A percentile compares a stretch with the other conserved stretches of the same genome.
Conservation (phyloP, 352 stramenopile genomes). For the Thraustotheca clavata region DNA sequence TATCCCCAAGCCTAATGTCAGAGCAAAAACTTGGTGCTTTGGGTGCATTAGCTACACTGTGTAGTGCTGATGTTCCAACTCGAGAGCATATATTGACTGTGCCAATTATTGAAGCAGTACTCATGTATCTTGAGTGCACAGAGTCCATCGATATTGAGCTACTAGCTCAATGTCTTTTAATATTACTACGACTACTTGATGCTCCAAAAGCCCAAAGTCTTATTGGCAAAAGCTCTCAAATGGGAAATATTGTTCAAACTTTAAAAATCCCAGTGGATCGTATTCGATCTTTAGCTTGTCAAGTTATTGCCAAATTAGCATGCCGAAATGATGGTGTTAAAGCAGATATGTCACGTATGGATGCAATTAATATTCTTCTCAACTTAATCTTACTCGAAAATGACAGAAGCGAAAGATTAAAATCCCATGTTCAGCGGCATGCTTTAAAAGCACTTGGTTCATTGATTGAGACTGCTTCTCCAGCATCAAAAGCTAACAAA, state of each 20-base stretch:
- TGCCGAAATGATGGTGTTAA: conserved; percentile 10
- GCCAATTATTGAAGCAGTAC: not conserved
- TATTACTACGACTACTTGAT: not conserved
- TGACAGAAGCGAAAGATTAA: not conserved
- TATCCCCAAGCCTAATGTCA: not conserved
- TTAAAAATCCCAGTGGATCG: not conserved
- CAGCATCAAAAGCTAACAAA: conserved; percentile 37
- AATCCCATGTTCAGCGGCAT: conserved; percentile 6
- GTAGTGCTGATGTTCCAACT: conserved; percentile 1
- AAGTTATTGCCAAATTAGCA: conserved; percentile 10
- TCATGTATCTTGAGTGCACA: not conserved
- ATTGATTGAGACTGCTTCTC: conserved; percentile 30
- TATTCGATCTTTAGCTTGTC: conserved; percentile 12
- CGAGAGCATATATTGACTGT: conserved; percentile 10
- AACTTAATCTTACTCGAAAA: conserved; percentile 3
- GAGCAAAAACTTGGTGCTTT: conserved; percentile 11
- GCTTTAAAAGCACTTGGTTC: conserved; percentile 42
- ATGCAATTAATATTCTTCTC: conserved; percentile 19
- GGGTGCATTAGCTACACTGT: conserved; percentile 7
- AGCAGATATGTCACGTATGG: conserved; percentile 15
- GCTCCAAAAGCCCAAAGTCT: not conserved
- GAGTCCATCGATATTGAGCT: not conserved
- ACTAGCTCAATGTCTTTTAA: not conserved
- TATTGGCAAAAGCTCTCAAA: conserved; percentile 9
- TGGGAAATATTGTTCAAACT: conserved; percentile 17